phyloP scores from a whole-genome alignment of 1,284 basidiomycete genomes.

The Stereum hirsutum region DNA sequence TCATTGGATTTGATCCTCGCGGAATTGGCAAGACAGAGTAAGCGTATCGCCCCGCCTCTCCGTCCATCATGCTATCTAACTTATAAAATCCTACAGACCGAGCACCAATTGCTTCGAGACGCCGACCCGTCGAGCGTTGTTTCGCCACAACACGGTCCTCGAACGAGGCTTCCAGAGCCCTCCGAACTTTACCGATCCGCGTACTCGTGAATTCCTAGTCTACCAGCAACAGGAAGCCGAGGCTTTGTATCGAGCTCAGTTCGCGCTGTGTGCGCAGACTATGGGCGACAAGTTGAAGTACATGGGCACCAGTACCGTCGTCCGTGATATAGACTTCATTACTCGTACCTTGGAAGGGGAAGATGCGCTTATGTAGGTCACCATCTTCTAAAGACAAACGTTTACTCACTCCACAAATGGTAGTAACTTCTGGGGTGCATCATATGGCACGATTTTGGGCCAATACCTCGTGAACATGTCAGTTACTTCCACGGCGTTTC shows the following conservation, averaged over 20 bases:
- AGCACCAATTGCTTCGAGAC: constrained; percentile 1
- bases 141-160: not conserved
- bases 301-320: constrained; percentile 34
- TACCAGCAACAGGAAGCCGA: constrained; percentile 24
- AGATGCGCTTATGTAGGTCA: constrained; percentile 28
- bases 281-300: constrained; percentile 32
- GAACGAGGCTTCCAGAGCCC: not conserved
- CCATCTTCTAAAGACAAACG: not conserved
- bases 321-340: constrained; percentile 33
- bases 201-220: constrained; percentile 20
- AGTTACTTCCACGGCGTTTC: constrained; percentile 3
- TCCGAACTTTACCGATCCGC: constrained; percentile 13
- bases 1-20: constrained; percentile 35
- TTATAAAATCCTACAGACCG: not conserved
- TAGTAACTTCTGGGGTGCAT: constrained; percentile 17
- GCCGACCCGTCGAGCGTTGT: not conserved
- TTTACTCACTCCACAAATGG: constrained; percentile 8
- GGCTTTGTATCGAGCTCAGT: constrained; percentile 25
- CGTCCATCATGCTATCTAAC: constrained; percentile 12
- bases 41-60: not conserved
- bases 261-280: constrained; percentile 23
- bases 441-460: constrained; percentile 9
- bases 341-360: constrained; percentile 27
- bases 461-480: constrained; percentile 18
- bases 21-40: constrained; percentile 28